These are phyloP conservation scores for Venturiaceae sp. DNA, from an alignment of 2,329 filamentous ascomycete species.

Conservation along the genomic window DNA sequence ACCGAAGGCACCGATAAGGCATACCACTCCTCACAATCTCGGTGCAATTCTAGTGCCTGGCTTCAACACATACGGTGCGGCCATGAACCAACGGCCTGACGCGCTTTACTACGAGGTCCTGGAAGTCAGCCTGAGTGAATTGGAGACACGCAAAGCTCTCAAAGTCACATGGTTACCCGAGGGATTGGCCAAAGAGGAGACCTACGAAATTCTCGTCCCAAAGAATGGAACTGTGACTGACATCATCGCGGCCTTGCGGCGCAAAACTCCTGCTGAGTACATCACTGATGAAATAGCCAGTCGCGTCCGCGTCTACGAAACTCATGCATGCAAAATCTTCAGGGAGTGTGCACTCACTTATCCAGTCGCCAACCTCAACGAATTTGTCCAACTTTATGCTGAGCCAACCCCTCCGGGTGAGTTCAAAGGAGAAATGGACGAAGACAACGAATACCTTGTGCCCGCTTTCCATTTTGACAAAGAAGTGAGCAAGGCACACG, in stretches of 20 bases:
- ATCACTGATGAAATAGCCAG: constrained; percentile 53
- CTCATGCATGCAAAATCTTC: constrained; percentile 72
- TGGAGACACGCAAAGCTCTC: constrained; percentile 84
- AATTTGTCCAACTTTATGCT: constrained; percentile 73
- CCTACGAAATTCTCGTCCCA: constrained; percentile 72
- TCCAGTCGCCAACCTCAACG: constrained; percentile 71
- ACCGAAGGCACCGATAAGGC: constrained; percentile 69
- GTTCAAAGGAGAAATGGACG: constrained; percentile 35
- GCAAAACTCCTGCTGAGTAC: constrained; percentile 41
- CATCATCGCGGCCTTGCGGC: constrained; percentile 63
- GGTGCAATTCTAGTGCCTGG: constrained; percentile 68
- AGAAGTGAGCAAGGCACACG: constrained; percentile 74
- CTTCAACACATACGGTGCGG: constrained; percentile 60
- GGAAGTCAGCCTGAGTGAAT: constrained; percentile 86
- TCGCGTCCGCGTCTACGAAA: constrained; percentile 72
- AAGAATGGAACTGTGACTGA: constrained; percentile 78
- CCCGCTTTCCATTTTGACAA: constrained; percentile 88
- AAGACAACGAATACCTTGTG: constrained; percentile 59
- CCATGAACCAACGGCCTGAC: constrained; percentile 59
- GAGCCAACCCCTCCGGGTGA: constrained; percentile 71
- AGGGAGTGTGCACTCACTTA: constrained; percentile 64
- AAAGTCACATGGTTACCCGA: constrained; percentile 81
- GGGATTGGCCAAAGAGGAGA: constrained; percentile 85
- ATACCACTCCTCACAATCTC: constrained; percentile 59
- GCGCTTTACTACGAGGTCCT: constrained; percentile 85